These are phyloP conservation scores for Aspergillus flavus DNA, from an alignment of 2,329 filamentous ascomycete species.

Conservation along the genomic window DNA sequence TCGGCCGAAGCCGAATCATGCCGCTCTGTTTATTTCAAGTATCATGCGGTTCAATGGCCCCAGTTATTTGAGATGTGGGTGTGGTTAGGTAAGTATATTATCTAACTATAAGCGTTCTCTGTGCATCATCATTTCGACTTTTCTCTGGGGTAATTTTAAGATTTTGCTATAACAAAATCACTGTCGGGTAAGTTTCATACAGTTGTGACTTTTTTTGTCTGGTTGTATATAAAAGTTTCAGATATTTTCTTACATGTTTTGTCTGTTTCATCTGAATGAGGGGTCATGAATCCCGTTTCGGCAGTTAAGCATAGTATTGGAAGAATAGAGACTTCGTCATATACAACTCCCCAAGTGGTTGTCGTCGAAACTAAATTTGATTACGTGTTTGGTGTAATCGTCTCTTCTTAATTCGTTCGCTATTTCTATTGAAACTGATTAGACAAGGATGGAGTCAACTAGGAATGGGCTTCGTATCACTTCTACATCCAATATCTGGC, in stretches of 20 bases:
- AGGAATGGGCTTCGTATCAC: background rate
- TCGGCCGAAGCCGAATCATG: background rate
- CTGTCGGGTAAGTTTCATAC: no score
- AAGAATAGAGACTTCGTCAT: no score
- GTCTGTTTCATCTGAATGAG: no score
- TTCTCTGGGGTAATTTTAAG: no score
- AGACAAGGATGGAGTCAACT: background rate
- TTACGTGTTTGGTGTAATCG: no score
- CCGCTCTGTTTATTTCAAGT: background rate
- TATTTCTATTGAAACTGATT: background rate
- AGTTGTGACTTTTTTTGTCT: no score
- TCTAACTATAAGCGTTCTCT: background rate
- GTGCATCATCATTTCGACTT: background rate
- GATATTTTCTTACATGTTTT: no score
- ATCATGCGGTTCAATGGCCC: background rate
- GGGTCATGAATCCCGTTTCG: background rate
- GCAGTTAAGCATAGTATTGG: background rate
- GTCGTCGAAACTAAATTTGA: no score
- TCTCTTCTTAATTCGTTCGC: background rate
- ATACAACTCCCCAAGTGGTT: no score
- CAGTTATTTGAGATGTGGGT: background rate
- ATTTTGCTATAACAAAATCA: no score
- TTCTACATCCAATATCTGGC: background rate
- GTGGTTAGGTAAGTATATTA: background rate
- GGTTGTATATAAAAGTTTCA: no score